Percentiles rank a stretch among this genome's conserved stretches.
phyloP scores from a whole-genome alignment of 2,329 filamentous ascomycete species.

The Botryotinia calthae region DNA sequence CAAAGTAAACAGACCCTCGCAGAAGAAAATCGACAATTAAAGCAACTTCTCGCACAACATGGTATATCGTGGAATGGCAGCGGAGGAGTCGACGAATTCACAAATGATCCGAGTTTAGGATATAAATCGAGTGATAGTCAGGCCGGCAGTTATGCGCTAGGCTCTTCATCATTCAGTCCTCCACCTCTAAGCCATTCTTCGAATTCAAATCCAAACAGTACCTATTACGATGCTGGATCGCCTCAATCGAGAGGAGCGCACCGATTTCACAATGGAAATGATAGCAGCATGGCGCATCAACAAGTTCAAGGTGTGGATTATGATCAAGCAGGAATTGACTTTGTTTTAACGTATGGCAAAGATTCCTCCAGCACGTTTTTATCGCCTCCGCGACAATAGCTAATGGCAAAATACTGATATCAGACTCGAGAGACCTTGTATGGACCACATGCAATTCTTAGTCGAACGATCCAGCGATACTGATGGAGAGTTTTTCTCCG shows the following conservation, averaged over 20 bases:
- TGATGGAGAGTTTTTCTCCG: constrained; percentile 66
- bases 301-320: constrained; percentile 57
- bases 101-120: constrained; percentile 47
- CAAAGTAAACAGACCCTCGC: constrained; percentile 73
- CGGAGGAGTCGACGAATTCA: constrained; percentile 36
- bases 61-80: constrained; percentile 45
- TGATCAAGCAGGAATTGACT: constrained; percentile 83
- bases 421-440: constrained; percentile 90
- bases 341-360: constrained; percentile 80
- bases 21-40: constrained; percentile 78
- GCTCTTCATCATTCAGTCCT: constrained; percentile 41
- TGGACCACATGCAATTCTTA: constrained; percentile 82
- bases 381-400: constrained; percentile 60
- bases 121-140: constrained; percentile 56
- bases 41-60: constrained; percentile 52
- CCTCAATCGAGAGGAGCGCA: background rate
- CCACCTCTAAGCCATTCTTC: constrained; percentile 29
- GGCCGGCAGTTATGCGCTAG: constrained; percentile 58
- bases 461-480: constrained; percentile 58
- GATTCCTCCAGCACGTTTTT: constrained; percentile 60
- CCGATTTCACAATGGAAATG: constrained; percentile 19
- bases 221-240: constrained; percentile 3
- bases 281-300: constrained; percentile 31
- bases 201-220: constrained; percentile 23
- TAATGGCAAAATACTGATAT: constrained; percentile 41